phyloP scores from a whole-genome alignment of 805 yeast species.

The Metschnikowia henanensis region DNA sequence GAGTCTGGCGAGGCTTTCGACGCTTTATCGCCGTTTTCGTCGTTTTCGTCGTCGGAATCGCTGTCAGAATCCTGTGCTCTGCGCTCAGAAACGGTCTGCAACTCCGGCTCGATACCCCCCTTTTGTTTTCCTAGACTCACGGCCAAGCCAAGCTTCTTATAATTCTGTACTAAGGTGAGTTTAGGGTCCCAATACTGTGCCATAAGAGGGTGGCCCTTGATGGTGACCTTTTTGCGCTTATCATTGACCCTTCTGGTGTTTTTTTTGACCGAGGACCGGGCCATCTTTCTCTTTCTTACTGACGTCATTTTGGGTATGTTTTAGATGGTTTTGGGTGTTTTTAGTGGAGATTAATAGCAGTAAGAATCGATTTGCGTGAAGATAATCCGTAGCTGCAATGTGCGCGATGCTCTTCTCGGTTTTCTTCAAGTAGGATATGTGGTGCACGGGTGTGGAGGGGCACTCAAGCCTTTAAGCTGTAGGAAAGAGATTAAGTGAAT shows the following conservation, averaged over 20 bases:
- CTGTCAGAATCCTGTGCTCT: slow-evolving; percentile 19
- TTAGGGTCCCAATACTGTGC: slow-evolving; percentile 89
- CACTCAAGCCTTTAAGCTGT: too few relatives aligned
- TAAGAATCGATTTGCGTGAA: too few relatives aligned
- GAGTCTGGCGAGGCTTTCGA: slow-evolving; percentile 28
- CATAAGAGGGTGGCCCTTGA: slow-evolving; percentile 75
- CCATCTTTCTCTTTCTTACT: slow-evolving; percentile 86
- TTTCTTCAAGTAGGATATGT: too few relatives aligned
- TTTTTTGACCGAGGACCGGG: slow-evolving; percentile 67
- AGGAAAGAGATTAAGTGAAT: too few relatives aligned
- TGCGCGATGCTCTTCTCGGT: too few relatives aligned
- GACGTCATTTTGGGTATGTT: slow-evolving; percentile 53
- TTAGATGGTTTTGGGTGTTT: too few relatives aligned
- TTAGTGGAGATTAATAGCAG: too few relatives aligned
- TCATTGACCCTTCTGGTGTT: slow-evolving; percentile 71
- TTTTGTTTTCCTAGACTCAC: slow-evolving; percentile 49
- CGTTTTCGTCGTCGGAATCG: slow-evolving; percentile 22
- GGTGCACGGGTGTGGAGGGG: too few relatives aligned
- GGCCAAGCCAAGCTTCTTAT: slow-evolving; percentile 75
- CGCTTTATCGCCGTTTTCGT: slow-evolving; percentile 18
- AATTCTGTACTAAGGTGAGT: slow-evolving; percentile 88
- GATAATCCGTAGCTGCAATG: too few relatives aligned
- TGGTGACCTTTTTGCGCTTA: slow-evolving; percentile 63
- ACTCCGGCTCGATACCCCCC: slow-evolving; percentile 76
- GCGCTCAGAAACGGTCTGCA: slow-evolving; percentile 38